phyloP scores from a whole-genome alignment of 192 early-diverging fungal species.

The Coemansia sp. region DNA sequence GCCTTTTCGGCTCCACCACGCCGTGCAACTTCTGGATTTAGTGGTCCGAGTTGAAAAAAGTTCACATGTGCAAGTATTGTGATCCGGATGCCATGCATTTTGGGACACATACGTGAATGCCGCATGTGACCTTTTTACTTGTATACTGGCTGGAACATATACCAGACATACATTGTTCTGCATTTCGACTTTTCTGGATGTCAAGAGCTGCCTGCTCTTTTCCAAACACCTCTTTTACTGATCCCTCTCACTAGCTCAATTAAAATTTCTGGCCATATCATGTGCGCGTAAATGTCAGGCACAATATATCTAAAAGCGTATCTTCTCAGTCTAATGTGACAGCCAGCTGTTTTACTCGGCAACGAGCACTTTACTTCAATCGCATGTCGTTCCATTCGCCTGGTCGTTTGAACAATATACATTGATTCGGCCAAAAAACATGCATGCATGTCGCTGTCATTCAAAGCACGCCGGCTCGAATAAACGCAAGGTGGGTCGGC shows the following conservation, averaged over 20 bases:
- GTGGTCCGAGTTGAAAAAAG: background rate
- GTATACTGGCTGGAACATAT: too few relatives aligned
- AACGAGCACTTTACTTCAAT: background rate
- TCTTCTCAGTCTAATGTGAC: background rate
- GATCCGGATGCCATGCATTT: constrained; percentile 7
- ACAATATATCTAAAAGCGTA: background rate
- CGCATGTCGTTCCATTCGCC: background rate
- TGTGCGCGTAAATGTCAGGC: background rate
- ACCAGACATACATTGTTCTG: background rate
- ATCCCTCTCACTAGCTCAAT: background rate
- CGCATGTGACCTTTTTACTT: background rate
- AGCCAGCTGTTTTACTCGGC: background rate
- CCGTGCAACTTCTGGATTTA: constrained; percentile 3
- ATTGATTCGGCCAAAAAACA: background rate
- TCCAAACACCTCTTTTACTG: background rate
- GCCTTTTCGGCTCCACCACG: too few relatives aligned
- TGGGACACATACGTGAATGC: background rate
- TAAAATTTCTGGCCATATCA: background rate
- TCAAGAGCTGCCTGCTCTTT: background rate
- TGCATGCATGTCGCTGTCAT: background rate
- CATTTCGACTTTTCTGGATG: background rate
- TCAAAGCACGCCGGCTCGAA: background rate
- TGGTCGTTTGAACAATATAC: constrained; percentile 1
- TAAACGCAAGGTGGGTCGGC: background rate
- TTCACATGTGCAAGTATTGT: background rate